Evolutionary conservation across 176 grass and related monocot species (phyloP).

Genomic region (Secale cereale): DNA sequence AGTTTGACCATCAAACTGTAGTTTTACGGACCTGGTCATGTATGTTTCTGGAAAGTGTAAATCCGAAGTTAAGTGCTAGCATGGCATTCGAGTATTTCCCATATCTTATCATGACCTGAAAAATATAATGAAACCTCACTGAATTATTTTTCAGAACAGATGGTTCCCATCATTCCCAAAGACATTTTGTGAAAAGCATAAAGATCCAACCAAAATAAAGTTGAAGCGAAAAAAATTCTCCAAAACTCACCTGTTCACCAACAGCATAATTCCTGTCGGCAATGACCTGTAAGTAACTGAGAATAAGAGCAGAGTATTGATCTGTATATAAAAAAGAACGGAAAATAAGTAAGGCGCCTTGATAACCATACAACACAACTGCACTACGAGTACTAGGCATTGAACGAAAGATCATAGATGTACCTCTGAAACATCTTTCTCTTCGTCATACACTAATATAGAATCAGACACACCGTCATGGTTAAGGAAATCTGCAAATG

Average conservation of each 20-base stretch:
- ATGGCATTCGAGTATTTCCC: slow-evolving; percentile 73
- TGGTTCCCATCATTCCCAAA: neutral
- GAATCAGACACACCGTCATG: slow-evolving; percentile 49
- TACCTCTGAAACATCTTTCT: slow-evolving; percentile 74
- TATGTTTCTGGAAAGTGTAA: slow-evolving; percentile 67
- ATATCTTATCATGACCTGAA: slow-evolving; percentile 86
- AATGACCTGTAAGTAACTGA: slow-evolving; percentile 40
- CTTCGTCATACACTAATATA: slow-evolving; percentile 50
- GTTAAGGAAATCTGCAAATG: slow-evolving; percentile 98
- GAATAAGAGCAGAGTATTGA: neutral
- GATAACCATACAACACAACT: neutral
- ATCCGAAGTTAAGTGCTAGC: slow-evolving; percentile 72
- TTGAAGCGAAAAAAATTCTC: neutral
- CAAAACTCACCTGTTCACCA: slow-evolving; percentile 66
- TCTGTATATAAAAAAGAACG: neutral
- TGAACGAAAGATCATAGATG: neutral
- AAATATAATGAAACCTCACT: slow-evolving; percentile 4
- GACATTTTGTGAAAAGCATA: neutral
- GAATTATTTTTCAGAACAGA: neutral
- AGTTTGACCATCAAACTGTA: neutral
- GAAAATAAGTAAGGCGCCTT: neutral
- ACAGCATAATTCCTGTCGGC: slow-evolving; percentile 61
- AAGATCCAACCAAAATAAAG: neutral
- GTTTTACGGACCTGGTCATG: slow-evolving; percentile 68
- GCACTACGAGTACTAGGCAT: neutral